Base-by-base conservation (phyloP, 1,139 yeast genomes). In the Spathaspora sp. region DNA sequence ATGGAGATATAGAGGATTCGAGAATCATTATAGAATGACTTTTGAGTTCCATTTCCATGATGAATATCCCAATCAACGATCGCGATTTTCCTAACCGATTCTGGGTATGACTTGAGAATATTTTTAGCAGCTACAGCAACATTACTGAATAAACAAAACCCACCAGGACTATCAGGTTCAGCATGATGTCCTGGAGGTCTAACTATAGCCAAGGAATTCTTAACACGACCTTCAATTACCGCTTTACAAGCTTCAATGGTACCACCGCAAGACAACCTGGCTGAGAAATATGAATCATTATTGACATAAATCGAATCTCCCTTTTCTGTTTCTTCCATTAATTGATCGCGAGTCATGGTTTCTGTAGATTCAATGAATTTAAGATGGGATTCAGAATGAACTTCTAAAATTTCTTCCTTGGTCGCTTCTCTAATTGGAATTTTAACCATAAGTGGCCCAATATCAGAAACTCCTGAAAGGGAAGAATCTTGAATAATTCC, bases 121-220 rank as follows among this genome's bases (percentile, higher is more conserved):
- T 86, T 84, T 59, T 88, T 88, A 10, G 98, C 96, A 1, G 99
- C 98, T 13, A 95, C 97, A 0, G 99, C 97, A 38, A 93, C 99
- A 59, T 95, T 95, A 53, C 96, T 87, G 63, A 95, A 95, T 44
- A 95, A 71, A 67, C 99, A 95, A 64, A 95, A 95, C 20, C 99
- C 99, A 39, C 97, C 98, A 0, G 99, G 96, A 16, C 90, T 74
- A 52, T 89, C 95, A 1, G 99, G 98, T 60, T 95, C 99, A 1
- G 99, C 98, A 62, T 95, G 99, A 67, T 95, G 99, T 2, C 99
- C 99, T 0, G 99, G 99, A 1, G 99, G 99, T 54, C 99, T 80
- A 11, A 95, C 97, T 11, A 95, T 89, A 0, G 99, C 99, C 47
- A 95, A 64, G 0, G 97, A 86, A 62, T 95, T 95, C 60, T 90